These are phyloP conservation scores for Blepharisma stoltei DNA, from an alignment of 73 alveolate genomes.

Conservation along the genomic window DNA sequence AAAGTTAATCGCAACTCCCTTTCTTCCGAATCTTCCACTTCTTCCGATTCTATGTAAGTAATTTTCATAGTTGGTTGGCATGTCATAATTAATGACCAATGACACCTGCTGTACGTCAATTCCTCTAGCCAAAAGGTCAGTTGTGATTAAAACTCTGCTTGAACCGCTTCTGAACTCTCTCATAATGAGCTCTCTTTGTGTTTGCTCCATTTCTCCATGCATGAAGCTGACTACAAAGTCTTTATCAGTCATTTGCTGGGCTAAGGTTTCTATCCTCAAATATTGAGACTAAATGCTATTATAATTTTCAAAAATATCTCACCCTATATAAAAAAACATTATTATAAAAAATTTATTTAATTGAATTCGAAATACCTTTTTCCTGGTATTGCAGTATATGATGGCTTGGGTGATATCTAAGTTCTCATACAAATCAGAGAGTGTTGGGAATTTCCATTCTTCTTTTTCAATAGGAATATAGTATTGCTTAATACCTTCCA, in stretches of 20 bases:
- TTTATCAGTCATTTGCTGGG: conserved; percentile 88
- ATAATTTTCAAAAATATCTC: too few species aligned
- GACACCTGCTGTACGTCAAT: conserved; percentile 96
- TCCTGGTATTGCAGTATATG: conserved; percentile 88
- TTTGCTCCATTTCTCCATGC: conserved; percentile 96
- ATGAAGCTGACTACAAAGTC: conserved; percentile 81
- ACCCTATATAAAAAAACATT: too few species aligned
- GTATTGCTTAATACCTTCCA: conserved; percentile 97
- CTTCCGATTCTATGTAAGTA: conserved; percentile 98
- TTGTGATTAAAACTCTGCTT: conserved; percentile 56
- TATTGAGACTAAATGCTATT: too few species aligned
- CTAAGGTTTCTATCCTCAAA: conserved; percentile 89
- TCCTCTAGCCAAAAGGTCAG: conserved; percentile 93
- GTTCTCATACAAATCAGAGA: conserved; percentile 95
- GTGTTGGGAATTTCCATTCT: conserved; percentile 91
- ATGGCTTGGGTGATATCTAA: conserved; percentile 93
- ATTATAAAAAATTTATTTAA: too few species aligned
- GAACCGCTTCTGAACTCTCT: conserved; percentile 78
- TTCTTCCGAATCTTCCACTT: conserved; percentile 98
- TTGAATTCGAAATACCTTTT: too few species aligned
- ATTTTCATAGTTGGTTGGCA: conserved; percentile 93
- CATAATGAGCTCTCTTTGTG: conserved; percentile 97
- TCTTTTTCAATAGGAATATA: conserved; percentile 91
- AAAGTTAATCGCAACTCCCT: conserved; percentile 98
- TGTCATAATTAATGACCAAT: conserved; percentile 90